These are phyloP conservation scores for Salinomyces thailandicus DNA, from an alignment of 2,329 filamentous ascomycete genomes.

Conservation along the genomic window DNA sequence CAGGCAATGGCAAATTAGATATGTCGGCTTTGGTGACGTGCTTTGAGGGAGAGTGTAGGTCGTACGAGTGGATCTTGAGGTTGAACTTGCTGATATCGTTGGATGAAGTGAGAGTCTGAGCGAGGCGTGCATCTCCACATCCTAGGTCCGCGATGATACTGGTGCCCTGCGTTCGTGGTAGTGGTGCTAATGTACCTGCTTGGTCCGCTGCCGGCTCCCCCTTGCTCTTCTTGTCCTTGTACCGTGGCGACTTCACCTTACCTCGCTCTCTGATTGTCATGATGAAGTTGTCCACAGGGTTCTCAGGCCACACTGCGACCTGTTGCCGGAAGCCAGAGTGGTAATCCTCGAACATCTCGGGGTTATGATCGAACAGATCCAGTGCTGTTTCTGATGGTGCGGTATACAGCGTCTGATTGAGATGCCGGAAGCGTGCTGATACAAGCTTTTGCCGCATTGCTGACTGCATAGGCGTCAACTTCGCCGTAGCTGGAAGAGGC, in stretches of 20 bases:
- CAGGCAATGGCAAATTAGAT: slow-evolving; percentile 63
- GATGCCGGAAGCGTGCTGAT: slow-evolving; percentile 89
- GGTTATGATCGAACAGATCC: slow-evolving; percentile 68
- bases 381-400: slow-evolving; percentile 77
- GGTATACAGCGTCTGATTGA: slow-evolving; percentile 95
- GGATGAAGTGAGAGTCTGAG: slow-evolving; percentile 51
- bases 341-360: slow-evolving; percentile 92
- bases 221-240: slow-evolving; percentile 31
- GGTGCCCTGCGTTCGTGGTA: slow-evolving; percentile 61
- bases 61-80: slow-evolving; percentile 71
- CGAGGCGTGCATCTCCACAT: slow-evolving; percentile 81
- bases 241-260: slow-evolving; percentile 33
- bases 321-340: slow-evolving; percentile 93
- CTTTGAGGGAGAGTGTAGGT: slow-evolving; percentile 66
- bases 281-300: slow-evolving; percentile 86
- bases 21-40: slow-evolving; percentile 86
- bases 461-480: slow-evolving; percentile 83
- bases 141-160: slow-evolving; percentile 84
- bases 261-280: slow-evolving; percentile 58
- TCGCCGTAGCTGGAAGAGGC: slow-evolving; percentile 34
- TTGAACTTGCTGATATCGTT: slow-evolving; percentile 53
- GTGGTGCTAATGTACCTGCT: slow-evolving; percentile 26
- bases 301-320: slow-evolving; percentile 91
- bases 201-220: slow-evolving; percentile 19
- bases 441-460: slow-evolving; percentile 92